Evolutionary conservation across 495 filamentous ascomycete genomes (phyloP).

Genomic region (Filosporella fistucella): DNA sequence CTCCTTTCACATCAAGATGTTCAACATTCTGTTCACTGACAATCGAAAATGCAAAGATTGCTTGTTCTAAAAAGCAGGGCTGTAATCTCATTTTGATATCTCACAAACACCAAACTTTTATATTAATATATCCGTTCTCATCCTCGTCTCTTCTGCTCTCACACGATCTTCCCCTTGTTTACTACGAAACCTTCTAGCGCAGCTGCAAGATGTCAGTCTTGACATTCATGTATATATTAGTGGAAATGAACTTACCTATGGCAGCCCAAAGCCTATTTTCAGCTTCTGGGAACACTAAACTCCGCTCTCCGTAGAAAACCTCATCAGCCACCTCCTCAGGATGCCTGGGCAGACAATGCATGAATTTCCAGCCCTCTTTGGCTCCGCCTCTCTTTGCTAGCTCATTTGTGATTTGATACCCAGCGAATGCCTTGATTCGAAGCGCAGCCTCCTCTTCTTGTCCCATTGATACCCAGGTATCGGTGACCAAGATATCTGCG

Average conservation of each 20-base stretch:
- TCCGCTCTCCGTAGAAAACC: slow-evolving; percentile 81
- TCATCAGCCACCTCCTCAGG: slow-evolving; percentile 90
- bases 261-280: slow-evolving; percentile 93
- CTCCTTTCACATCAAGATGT: no score
- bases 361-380: slow-evolving; percentile 92
- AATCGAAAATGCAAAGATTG: no score
- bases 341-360: slow-evolving; percentile 97
- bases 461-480: slow-evolving; percentile 98
- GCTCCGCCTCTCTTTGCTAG: slow-evolving; percentile 81
- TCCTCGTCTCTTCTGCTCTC: no score
- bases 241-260: slow-evolving; percentile 60
- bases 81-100: no score
- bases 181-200: slow-evolving; percentile 86
- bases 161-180: slow-evolving; percentile 66
- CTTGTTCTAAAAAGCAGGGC: no score
- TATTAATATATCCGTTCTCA: slow-evolving; percentile 4
- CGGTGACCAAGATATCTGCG: slow-evolving; percentile 88
- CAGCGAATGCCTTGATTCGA: slow-evolving; percentile 74
- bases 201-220: no score
- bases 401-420: slow-evolving; percentile 84
- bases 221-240: no score
- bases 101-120: slow-evolving; percentile 6
- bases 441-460: slow-evolving; percentile 80
- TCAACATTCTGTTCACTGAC: no score
- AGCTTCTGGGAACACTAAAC: slow-evolving; percentile 86